These are phyloP conservation scores for Vigna reflexopilosa DNA, from an alignment of 306 rosid genomes.

Conservation along the genomic window DNA sequence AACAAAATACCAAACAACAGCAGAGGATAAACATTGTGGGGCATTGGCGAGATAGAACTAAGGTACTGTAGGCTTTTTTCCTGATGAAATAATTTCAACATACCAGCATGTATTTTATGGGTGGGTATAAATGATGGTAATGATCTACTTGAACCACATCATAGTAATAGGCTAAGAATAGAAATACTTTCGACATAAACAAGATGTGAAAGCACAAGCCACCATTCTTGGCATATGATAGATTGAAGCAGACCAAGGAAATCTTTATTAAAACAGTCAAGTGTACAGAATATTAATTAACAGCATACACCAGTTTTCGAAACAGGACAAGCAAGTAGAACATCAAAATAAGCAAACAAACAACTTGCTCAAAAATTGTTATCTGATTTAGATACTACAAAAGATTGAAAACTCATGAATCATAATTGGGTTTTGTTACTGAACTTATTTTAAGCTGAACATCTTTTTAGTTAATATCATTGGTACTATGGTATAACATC, in stretches of 20 bases:
- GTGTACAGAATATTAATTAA: background rate
- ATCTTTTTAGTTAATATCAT: background rate
- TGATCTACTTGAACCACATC: background rate
- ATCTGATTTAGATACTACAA: background rate
- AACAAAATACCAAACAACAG: constrained; percentile 31
- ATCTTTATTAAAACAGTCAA: background rate
- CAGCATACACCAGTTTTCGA: background rate
- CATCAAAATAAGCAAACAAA: background rate
- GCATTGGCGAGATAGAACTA: constrained; percentile 1
- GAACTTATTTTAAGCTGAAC: constrained; percentile 21
- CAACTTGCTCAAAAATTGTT: constrained; percentile 12
- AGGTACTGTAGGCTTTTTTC: background rate
- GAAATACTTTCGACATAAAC: background rate
- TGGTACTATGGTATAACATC: background rate
- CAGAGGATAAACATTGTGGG: constrained; percentile 8
- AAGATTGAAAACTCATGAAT: constrained; percentile 5
- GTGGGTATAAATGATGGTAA: background rate
- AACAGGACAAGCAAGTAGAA: background rate
- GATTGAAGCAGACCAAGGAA: background rate
- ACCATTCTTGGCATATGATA: constrained; percentile 14
- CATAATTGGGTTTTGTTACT: background rate
- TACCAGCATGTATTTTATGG: constrained; percentile 5
- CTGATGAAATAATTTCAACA: constrained; percentile 7
- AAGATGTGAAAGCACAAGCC: constrained; percentile 11
- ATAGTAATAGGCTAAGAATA: constrained; percentile 15